Evolutionary conservation across 2,329 filamentous ascomycete species (phyloP).

Genomic region (Periconia digitata): DNA sequence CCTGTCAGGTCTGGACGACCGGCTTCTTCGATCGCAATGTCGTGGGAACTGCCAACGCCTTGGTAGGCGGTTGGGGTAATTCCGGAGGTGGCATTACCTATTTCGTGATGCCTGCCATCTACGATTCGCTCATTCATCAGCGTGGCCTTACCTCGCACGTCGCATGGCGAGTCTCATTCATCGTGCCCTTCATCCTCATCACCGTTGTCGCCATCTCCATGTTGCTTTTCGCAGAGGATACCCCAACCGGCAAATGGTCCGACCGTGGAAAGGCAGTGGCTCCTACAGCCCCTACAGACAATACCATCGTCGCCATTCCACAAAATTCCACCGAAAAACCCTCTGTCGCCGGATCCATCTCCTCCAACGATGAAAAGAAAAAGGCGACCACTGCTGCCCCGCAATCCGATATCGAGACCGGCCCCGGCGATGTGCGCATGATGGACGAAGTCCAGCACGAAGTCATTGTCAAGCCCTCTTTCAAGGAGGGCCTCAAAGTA

Average conservation of each 20-base stretch:
- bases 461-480: slow-evolving; percentile 62
- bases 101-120: slow-evolving; percentile 90
- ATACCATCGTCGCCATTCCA: slow-evolving; percentile 54
- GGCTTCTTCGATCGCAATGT: slow-evolving; percentile 93
- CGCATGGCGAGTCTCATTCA: slow-evolving; percentile 82
- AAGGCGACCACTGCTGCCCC: neutral
- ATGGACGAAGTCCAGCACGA: slow-evolving; percentile 61
- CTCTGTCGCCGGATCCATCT: slow-evolving; percentile 34
- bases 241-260: slow-evolving; percentile 79
- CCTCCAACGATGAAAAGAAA: slow-evolving; percentile 45
- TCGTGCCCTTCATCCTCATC: slow-evolving; percentile 80
- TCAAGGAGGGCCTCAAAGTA: slow-evolving; percentile 62
- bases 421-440: slow-evolving; percentile 54
- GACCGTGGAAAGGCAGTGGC: slow-evolving; percentile 65
- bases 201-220: slow-evolving; percentile 66
- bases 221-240: slow-evolving; percentile 75
- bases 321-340: slow-evolving; percentile 50
- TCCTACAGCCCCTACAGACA: slow-evolving; percentile 53
- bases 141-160: slow-evolving; percentile 64
- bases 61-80: slow-evolving; percentile 84
- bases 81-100: slow-evolving; percentile 89
- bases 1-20: slow-evolving; percentile 90
- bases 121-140: slow-evolving; percentile 68
- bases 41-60: slow-evolving; percentile 82
- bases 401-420: slow-evolving; percentile 47